phyloP scores from a whole-genome alignment of 225 moss, liverwort and hornwort genomes.

The Pleurozium schreberi region DNA sequence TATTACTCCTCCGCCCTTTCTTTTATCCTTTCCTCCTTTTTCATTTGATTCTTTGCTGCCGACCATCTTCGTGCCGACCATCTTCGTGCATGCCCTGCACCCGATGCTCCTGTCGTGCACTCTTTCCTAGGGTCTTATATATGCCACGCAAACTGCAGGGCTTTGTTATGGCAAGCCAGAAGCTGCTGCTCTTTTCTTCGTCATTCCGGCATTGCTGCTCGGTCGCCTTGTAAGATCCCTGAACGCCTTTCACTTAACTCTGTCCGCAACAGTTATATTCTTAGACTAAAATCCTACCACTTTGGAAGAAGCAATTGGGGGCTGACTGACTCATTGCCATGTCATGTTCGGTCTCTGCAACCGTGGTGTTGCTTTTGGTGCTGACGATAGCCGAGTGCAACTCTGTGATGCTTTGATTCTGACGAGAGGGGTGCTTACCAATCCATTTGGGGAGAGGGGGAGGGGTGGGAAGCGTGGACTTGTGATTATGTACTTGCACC shows the following conservation, averaged over 20 bases:
- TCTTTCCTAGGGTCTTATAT: not conserved
- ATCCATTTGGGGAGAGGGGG: no score
- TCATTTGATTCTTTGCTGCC: not conserved
- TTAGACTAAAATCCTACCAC: not conserved
- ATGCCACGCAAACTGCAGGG: slow-evolving; percentile 28
- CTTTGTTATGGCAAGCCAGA: slow-evolving; percentile 97
- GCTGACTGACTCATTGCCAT: not conserved
- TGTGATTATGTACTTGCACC: not conserved
- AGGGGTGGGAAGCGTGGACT: not conserved
- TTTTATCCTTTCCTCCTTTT: not conserved
- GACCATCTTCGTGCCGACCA: no score
- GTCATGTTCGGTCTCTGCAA: not conserved
- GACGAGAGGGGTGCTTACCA: not conserved
- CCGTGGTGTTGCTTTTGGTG: not conserved
- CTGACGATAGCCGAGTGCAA: not conserved
- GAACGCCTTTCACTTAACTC: not conserved
- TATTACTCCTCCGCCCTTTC: not conserved
- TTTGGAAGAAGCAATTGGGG: not conserved
- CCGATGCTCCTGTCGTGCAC: not conserved
- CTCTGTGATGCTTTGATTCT: not conserved
- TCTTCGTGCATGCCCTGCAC: not conserved
- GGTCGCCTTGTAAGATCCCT: slow-evolving; percentile 68
- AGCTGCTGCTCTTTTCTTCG: slow-evolving; percentile 72
- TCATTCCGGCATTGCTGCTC: slow-evolving; percentile 71
- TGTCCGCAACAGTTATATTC: not conserved